Percentiles rank a stretch among this genome's conserved stretches.
phyloP scores from a whole-genome alignment of 805 yeast species.

The Saturnispora saitoi region DNA sequence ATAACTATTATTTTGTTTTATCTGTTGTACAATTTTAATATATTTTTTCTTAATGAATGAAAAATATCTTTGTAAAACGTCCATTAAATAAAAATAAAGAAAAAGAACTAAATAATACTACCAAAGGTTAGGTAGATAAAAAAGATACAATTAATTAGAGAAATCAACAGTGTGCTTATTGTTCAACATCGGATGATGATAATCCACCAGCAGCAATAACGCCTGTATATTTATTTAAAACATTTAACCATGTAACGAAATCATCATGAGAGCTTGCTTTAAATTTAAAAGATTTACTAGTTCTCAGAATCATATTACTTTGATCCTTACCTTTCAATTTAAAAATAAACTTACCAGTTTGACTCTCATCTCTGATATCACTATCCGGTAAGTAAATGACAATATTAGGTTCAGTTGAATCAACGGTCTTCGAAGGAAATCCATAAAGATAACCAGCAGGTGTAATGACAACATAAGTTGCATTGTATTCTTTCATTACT shows the following conservation, averaged over 20 bases:
- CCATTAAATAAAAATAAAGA: neutral
- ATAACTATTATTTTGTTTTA: neutral
- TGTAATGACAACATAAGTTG: slow-evolving; percentile 41
- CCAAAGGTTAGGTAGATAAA: neutral
- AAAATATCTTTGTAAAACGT: neutral
- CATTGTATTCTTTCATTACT: slow-evolving; percentile 31
- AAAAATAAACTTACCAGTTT: slow-evolving; percentile 33
- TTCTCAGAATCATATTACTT: slow-evolving; percentile 21
- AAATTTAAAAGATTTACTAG: slow-evolving; percentile 29
- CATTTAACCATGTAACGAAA: slow-evolving; percentile 38
- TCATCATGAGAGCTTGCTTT: slow-evolving; percentile 39
- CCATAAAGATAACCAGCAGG: slow-evolving; percentile 38
- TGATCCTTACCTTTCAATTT: slow-evolving; percentile 37
- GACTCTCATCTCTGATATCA: slow-evolving; percentile 27
- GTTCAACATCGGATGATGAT: slow-evolving; percentile 3
- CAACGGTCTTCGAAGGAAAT: slow-evolving; percentile 37
- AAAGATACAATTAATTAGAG: too few species aligned
- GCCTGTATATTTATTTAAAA: slow-evolving; percentile 14
- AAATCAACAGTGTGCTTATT: neutral
- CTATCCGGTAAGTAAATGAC: slow-evolving; percentile 41
- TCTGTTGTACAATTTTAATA: neutral
- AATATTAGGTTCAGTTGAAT: slow-evolving; percentile 36
- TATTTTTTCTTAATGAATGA: neutral
- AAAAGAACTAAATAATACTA: neutral
- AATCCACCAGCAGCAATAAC: neutral